phyloP scores from a whole-genome alignment of 441 rosid species.

The Croton setiger region DNA sequence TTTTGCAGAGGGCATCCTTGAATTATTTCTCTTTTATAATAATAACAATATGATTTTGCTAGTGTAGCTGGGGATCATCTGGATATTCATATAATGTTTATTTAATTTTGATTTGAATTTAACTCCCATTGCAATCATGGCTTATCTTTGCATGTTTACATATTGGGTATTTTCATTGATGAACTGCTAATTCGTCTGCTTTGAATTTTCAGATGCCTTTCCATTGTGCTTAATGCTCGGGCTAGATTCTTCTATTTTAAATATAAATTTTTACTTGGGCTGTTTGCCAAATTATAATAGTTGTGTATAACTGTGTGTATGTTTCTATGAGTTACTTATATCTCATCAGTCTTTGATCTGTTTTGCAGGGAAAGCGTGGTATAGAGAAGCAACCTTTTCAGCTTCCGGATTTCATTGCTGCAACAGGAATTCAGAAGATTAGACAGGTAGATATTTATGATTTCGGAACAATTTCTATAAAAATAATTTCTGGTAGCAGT shows the following conservation, averaged over 20 bases:
- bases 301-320: not conserved
- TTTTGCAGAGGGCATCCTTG: conserved; percentile 53
- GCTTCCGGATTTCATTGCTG: conserved; percentile 99
- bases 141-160: conserved; percentile 23
- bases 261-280: conserved; percentile 22
- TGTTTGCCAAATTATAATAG: conserved; percentile 9
- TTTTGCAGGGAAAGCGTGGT: conserved; percentile 97
- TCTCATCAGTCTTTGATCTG: conserved; percentile 42
- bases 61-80: conserved; percentile 43
- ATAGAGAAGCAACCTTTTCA: conserved; percentile 98
- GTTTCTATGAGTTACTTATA: conserved; percentile 24
- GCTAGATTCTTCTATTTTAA: conserved; percentile 34
- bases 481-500: not conserved
- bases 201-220: conserved; percentile 60
- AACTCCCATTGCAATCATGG: not conserved
- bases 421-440: conserved; percentile 97
- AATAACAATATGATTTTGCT: conserved; percentile 27
- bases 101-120: not conserved
- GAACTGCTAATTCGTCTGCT: conserved; percentile 47
- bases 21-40: conserved; percentile 37
- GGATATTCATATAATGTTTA: conserved; percentile 18
- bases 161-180: conserved; percentile 24
- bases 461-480: not conserved
- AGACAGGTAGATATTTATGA: conserved; percentile 99
- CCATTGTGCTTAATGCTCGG: conserved; percentile 42